phyloP scores from a whole-genome alignment of 2,329 filamentous ascomycete genomes.

The Myotisia sp. region DNA sequence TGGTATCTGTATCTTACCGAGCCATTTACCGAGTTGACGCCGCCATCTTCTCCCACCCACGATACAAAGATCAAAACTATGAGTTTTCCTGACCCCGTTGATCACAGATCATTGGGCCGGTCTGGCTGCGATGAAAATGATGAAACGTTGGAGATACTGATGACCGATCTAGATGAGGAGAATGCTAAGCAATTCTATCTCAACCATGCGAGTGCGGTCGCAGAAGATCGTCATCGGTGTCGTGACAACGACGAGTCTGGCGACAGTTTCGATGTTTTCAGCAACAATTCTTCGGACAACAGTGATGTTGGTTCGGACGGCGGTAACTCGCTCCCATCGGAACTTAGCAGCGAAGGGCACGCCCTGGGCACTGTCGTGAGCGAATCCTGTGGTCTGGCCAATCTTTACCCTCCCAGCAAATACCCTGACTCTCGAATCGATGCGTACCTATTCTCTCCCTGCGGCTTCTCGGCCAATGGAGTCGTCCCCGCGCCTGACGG shows the following conservation, averaged over 20 bases:
- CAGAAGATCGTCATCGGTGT: slow-evolving; percentile 64
- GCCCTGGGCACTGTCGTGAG: slow-evolving; percentile 85
- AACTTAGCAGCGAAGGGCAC: slow-evolving; percentile 83
- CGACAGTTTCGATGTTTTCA: slow-evolving; percentile 56
- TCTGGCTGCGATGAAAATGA: slow-evolving; percentile 27
- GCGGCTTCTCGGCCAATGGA: slow-evolving; percentile 93
- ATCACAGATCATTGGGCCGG: slow-evolving; percentile 9
- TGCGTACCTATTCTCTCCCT: slow-evolving; percentile 90
- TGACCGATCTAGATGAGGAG: slow-evolving; percentile 53
- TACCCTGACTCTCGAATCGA: slow-evolving; percentile 92
- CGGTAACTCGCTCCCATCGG: slow-evolving; percentile 45
- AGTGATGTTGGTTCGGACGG: slow-evolving; percentile 43
- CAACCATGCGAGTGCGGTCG: slow-evolving; percentile 76
- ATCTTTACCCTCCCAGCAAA: slow-evolving; percentile 71
- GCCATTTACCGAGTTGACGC: slow-evolving; percentile 64
- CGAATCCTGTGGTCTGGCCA: slow-evolving; percentile 72
- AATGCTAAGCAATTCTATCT: slow-evolving; percentile 57
- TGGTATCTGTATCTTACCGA: slow-evolving; percentile 98
- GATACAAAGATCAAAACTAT: slow-evolving; percentile 47
- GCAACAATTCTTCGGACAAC: slow-evolving; percentile 52
- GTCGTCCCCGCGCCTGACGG: slow-evolving; percentile 66
- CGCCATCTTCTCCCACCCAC: slow-evolving; percentile 56
- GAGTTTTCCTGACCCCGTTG: slow-evolving; percentile 34
- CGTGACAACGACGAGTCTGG: slow-evolving; percentile 49
- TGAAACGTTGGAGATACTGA: slow-evolving; percentile 48